Percentiles rank a stretch among this genome's conserved stretches.
Evolutionary conservation across 2,329 filamentous ascomycete species (phyloP).

Genomic region (Fusarium vanettenii): DNA sequence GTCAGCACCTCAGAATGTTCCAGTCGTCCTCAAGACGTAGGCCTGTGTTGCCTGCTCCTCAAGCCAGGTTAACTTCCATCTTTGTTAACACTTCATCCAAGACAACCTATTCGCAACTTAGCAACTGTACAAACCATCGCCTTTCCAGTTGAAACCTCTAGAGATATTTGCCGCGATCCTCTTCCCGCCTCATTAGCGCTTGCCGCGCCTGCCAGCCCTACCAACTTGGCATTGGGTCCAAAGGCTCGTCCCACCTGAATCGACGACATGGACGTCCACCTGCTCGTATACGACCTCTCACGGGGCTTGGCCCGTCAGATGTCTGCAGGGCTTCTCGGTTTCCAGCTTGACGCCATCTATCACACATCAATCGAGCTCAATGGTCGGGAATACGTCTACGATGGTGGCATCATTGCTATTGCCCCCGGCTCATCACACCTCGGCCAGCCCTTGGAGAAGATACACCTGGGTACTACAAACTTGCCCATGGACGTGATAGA

Average conservation of each 20-base stretch:
- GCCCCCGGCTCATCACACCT: constrained; percentile 86
- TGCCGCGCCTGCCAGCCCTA: background rate
- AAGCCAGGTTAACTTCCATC: background rate
- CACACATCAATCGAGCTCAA: constrained; percentile 91
- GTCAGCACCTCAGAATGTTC: constrained; percentile 41
- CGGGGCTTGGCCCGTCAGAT: constrained; percentile 66
- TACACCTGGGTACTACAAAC: constrained; percentile 80
- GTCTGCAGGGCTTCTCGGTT: constrained; percentile 64
- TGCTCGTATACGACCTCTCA: constrained; percentile 85
- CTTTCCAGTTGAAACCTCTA: background rate
- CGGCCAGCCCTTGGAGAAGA: constrained; percentile 81
- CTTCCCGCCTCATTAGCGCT: background rate
- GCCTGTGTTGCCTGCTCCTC: constrained; percentile 39
- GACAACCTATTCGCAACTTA: background rate
- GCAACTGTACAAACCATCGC: background rate
- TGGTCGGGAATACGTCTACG: constrained; percentile 90
- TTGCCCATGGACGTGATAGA: constrained; percentile 84
- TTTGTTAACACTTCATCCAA: constrained; percentile 1
- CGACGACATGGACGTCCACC: constrained; percentile 75
- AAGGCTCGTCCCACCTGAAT: background rate
- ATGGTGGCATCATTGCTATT: constrained; percentile 86
- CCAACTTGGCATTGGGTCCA: background rate
- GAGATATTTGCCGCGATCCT: background rate
- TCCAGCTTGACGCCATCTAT: constrained; percentile 89
- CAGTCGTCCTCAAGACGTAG: constrained; percentile 30